Evolutionary conservation across 2,329 filamentous ascomycete species (phyloP), one percentile per base, ranked within the genome.

Genomic region (Alternaria dauci): DNA sequence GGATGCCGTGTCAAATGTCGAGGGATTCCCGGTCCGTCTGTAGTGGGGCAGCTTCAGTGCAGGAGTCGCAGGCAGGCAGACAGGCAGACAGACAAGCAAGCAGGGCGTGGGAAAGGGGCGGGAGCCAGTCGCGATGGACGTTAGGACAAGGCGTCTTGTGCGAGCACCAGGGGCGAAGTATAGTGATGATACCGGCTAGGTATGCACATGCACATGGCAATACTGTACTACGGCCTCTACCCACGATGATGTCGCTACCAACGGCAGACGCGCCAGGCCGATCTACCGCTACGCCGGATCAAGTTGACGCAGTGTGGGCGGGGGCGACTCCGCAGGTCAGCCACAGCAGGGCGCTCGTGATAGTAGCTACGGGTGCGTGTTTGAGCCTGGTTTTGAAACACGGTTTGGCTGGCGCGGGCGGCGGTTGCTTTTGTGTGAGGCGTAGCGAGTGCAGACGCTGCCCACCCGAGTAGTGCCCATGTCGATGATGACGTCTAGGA

Each of bases 211-310:
- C 44, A 44, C 38, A 42, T 12, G 28, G n/a, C 25, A 25, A 41
- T 32, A 36, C 39, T 38, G 12, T 32, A 36, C 39, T 30, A 23
- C 38, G 7, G 52, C 16, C 46, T 18, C 43, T 18, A 32, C 36
- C 55, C 43, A 59, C 52, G 58, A 56, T 64, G 60, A 65, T 60
- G 62, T 54, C 54, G 57, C 54, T 51, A 47, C 41, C 47, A 47
- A 30, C 25, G 46, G 53, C n/a, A 23, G 52, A 53, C 59, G 52
- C 60, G 57, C 46, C 51, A 55, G 38, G 39, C 51, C 57, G 56
- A 59, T 52, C 46, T 43, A 7, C 48, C 47, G 58, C 58, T 60
- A 60, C 23, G 53, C 59, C 55, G 50, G 11, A 62, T 61, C 52
- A 16, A 56, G 60, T 39, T 42, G 53, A 28, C 44, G 20, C 52